Evolutionary conservation across 169 alveolate species (phyloP).

Genomic region (Plasmodium cynomolgi): DNA sequence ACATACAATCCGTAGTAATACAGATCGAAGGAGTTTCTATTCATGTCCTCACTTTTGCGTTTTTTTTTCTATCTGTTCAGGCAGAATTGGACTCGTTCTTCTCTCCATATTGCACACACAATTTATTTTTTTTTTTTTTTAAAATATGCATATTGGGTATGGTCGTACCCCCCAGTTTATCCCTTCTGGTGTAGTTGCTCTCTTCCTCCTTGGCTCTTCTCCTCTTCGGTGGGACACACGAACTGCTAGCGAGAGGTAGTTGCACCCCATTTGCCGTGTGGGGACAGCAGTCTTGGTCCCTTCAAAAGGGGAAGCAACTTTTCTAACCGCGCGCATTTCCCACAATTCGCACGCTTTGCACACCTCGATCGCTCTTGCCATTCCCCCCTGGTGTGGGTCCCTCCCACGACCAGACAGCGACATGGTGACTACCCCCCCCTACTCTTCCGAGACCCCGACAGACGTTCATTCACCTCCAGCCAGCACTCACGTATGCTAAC

Average conservation of each 20-base stretch:
- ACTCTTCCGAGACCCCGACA: background rate
- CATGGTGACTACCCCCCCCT: background rate
- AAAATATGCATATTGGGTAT: background rate
- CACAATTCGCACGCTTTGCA: background rate
- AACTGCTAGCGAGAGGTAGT: background rate
- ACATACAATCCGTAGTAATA: background rate
- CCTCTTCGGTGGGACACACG: background rate
- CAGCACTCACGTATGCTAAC: constrained; percentile 37
- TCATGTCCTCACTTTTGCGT: background rate
- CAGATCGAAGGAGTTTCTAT: background rate
- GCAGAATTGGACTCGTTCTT: background rate
- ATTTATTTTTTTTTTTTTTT: background rate
- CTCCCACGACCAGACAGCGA: no score
- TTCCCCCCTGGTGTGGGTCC: background rate
- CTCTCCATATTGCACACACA: constrained; percentile 7
- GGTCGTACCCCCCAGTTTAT: background rate
- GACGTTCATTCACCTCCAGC: constrained; percentile 26
- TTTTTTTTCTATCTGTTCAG: constrained; percentile 9
- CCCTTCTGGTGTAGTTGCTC: background rate
- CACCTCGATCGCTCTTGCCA: background rate
- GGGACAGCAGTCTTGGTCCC: background rate
- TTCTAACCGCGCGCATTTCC: background rate
- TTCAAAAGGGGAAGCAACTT: background rate
- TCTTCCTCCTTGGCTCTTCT: background rate
- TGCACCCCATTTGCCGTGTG: background rate